phyloP scores from a whole-genome alignment of 2,329 filamentous ascomycete genomes.

The Colletotrichum orchidophilum region DNA sequence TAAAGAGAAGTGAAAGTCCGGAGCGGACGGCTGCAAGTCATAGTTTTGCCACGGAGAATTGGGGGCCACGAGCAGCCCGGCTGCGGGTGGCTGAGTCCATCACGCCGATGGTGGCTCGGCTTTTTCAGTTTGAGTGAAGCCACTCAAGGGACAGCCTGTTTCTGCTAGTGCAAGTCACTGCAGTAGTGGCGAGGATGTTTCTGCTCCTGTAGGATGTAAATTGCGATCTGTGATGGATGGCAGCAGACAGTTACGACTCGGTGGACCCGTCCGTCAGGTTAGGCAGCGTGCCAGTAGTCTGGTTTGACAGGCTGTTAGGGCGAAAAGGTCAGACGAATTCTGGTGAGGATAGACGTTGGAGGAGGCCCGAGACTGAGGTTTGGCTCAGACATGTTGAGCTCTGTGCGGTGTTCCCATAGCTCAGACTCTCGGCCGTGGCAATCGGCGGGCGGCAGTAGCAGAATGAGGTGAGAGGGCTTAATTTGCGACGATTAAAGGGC shows the following conservation, averaged over 20 bases:
- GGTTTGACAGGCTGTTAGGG: constrained; percentile 26
- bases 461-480: not conserved
- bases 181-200: constrained; percentile 23
- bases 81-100: constrained; percentile 9
- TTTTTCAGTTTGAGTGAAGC: constrained; percentile 3
- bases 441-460: not conserved
- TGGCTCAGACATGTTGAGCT: constrained; percentile 11
- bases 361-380: constrained; percentile 21
- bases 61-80: constrained; percentile 1
- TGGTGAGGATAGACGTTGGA: constrained; percentile 7
- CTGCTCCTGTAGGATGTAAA: constrained; percentile 18
- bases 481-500: not conserved
- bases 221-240: constrained; percentile 13
- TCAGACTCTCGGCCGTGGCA: not conserved
- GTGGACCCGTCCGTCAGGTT: constrained; percentile 26
- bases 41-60: constrained; percentile 24
- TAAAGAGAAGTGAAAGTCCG: not conserved
- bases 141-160: constrained; percentile 15
- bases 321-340: constrained; percentile 29
- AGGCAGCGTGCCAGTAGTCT: constrained; percentile 24
- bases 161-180: not conserved
- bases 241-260: constrained; percentile 15
- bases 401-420: not conserved
- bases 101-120: not conserved
- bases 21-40: not conserved